Base-by-base conservation (phyloP, 257 asterid species). In the Echites panduratus region DNA sequence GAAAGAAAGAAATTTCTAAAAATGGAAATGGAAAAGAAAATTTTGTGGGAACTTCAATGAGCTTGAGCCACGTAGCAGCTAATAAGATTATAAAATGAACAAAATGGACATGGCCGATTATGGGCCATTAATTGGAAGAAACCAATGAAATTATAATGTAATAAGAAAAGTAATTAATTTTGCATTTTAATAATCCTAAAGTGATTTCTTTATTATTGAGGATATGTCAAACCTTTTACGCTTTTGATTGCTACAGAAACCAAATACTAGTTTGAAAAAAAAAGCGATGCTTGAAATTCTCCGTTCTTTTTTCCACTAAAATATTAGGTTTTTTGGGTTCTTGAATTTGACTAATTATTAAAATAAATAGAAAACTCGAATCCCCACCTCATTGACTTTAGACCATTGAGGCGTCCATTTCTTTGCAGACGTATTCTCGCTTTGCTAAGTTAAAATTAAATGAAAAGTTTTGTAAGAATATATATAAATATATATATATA, bases 271-370 rank as follows among this genome's bases (percentile, higher is more conserved):
- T 61, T 58, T 69, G 76, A n/a, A n/a, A 47, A 70, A 74, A 52
- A 9, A 19, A 35, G 66, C 7, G 64, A 48, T 49, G 72, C 32
- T 50, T 32, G 69, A 43, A 48, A 54, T 40, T 50, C 3, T 48
- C 16, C 8, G 4, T 49, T 52, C 7, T 52, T 48, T 48, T 52
- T 9, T n/a, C n/a, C n/a, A 14, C 11, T 74, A 65, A 74, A 63
- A 64, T 29, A 48, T n/a, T 72, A 64, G 53, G 19, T 14, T 49
- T 14, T 49, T 72, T 52, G 75, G 66, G 73, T 50, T 75, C 66
- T 57, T 44, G 45, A 79, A 68, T 75, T 75, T 79, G 80, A 71
- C 79, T 50, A 66, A 26, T 24, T 65, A 40, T n/a, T n/a, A 12
- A 70, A 64, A n/a, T n/a, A n/a, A n/a, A n/a, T n/a, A n/a, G n/a